Conservation (phyloP, 2,329 filamentous ascomycete species). For the Cercospora brassicicola region DNA sequence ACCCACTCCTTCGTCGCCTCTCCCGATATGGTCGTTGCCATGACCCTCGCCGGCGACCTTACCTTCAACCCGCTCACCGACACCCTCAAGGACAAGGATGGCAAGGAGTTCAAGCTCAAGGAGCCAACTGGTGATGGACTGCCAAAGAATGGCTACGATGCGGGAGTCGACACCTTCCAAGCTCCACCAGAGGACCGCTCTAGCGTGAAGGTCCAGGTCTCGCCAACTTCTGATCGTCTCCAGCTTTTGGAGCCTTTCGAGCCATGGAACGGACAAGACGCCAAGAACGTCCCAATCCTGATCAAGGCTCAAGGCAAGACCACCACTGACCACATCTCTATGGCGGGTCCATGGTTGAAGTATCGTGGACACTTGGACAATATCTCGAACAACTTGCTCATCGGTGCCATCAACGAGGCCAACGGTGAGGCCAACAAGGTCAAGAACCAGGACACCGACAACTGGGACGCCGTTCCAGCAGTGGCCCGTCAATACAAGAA, state of each 20-base stretch:
- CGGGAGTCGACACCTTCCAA: too few relatives aligned
- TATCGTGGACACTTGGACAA: constrained; percentile 99
- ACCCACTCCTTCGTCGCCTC: constrained; percentile 93
- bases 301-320: constrained; percentile 91
- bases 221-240: constrained; percentile 87
- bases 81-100: constrained; percentile 88
- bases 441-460: constrained; percentile 81
- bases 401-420: constrained; percentile 92
- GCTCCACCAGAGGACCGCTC: too few relatives aligned
- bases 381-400: constrained; percentile 99
- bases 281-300: constrained; percentile 77
- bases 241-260: constrained; percentile 86
- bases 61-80: constrained; percentile 94
- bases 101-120: constrained; percentile 90
- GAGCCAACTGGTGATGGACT: constrained; percentile 79
- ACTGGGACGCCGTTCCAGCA: constrained; percentile 84
- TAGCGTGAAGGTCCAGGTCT: constrained; percentile 52
- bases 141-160: constrained; percentile 47
- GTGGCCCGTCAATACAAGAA: constrained; percentile 98
- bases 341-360: constrained; percentile 96
- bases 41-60: constrained; percentile 78
- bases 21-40: constrained; percentile 82
- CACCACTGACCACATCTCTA: constrained; percentile 32
- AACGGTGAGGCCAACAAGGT: constrained; percentile 98
- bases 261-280: constrained; percentile 84